These are phyloP conservation scores for Spatholobus suberectus DNA, from an alignment of 306 rosid species.

Conservation along the genomic window DNA sequence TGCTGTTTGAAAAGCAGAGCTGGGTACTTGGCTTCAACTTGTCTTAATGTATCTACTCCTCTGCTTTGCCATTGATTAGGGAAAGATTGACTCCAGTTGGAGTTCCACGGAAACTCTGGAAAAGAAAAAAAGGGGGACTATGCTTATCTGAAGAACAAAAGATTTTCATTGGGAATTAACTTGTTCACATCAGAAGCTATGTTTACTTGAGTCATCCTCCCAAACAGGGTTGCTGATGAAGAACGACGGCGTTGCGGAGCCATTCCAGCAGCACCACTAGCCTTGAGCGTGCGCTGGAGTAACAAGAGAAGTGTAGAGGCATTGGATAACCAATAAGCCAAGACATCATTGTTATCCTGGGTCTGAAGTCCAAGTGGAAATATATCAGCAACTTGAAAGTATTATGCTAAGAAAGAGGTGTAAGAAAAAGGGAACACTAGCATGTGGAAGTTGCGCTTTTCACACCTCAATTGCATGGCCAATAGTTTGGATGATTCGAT, in stretches of 20 bases:
- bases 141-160: conserved; percentile 34
- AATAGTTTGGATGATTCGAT: conserved; percentile 61
- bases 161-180: neutral
- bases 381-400: conserved; percentile 38
- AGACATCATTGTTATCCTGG: conserved; percentile 62
- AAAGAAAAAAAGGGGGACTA: neutral
- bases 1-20: conserved; percentile 95
- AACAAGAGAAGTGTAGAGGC: conserved; percentile 64
- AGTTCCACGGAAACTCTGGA: conserved; percentile 62
- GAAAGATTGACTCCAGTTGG: conserved; percentile 58
- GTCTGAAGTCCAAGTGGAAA: conserved; percentile 55
- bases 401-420: neutral
- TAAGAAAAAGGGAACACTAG: conserved; percentile 29
- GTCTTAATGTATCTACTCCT: conserved; percentile 82
- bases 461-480: conserved; percentile 66
- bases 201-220: conserved; percentile 66
- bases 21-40: conserved; percentile 97
- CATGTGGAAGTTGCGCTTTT: conserved; percentile 36
- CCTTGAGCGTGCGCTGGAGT: conserved; percentile 67
- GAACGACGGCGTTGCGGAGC: conserved; percentile 63
- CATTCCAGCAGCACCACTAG: conserved; percentile 70
- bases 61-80: conserved; percentile 56
- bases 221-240: conserved; percentile 60
- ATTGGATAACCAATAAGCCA: conserved; percentile 70
- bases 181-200: conserved; percentile 40